Percentiles rank a stretch among this genome's conserved stretches.
These are phyloP conservation scores for Pleurotus tuber-regium DNA, from an alignment of 768 basidiomycete species.

Conservation along the genomic window DNA sequence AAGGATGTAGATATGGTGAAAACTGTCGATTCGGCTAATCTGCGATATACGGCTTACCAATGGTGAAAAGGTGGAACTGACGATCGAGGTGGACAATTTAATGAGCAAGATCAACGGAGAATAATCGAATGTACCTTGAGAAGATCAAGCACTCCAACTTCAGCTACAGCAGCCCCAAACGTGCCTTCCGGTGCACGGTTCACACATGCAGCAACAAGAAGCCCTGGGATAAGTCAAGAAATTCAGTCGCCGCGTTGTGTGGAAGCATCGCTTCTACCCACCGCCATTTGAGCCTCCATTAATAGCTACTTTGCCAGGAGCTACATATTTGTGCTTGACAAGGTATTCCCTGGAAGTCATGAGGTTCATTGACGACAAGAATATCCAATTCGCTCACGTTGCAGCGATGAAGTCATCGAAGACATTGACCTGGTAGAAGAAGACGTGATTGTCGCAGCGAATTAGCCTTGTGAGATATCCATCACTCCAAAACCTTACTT, in stretches of 20 bases:
- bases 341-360: conserved; percentile 54
- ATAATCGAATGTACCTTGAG: conserved; percentile 52
- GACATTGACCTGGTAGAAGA: conserved; percentile 51
- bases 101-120: conserved; percentile 2
- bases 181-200: conserved; percentile 75
- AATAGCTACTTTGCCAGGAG: conserved; percentile 67
- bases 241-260: neutral
- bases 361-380: neutral
- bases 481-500: no score
- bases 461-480: no score
- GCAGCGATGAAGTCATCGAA: conserved; percentile 85
- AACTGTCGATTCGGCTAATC: no score
- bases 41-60: conserved; percentile 49
- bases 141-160: conserved; percentile 80
- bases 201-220: conserved; percentile 82
- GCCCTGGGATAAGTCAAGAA: conserved; percentile 37
- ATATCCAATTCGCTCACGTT: conserved; percentile 45
- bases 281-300: conserved; percentile 85
- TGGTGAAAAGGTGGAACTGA: conserved; percentile 75
- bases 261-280: conserved; percentile 23
- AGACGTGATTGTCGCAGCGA: conserved; percentile 10
- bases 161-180: conserved; percentile 76
- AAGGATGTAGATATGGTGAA: conserved; percentile 3
- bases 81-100: conserved; percentile 6
- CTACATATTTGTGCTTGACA: conserved; percentile 68